Base-by-base conservation (phyloP, 495 filamentous ascomycete genomes). In the Aspergillus avenaceus region DNA sequence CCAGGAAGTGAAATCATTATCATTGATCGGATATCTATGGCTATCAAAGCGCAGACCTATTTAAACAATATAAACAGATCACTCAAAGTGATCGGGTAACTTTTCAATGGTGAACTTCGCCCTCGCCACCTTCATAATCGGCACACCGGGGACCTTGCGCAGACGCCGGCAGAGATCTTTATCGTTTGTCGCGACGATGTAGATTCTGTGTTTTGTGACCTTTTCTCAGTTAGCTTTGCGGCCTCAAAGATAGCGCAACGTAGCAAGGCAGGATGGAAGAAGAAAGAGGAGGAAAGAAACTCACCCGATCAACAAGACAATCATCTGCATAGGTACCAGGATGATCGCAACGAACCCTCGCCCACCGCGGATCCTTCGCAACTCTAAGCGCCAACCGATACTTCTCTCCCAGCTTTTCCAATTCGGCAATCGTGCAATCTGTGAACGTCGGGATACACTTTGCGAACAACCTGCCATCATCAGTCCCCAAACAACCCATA, bases 321-420 rank as follows among this genome's bases (percentile, higher is more conserved):
- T 97, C 91, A 76, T 96, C 91, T n/a, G 91, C 91, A 75, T 95
- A 96, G 2, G 84, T 84, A 9, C 91, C 91, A 66, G 87, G 86
- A 68, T 97, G 92, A 59, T 89, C 86, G 63, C 92, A 97, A 54
- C 82, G 78, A 27, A 96, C 61, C 42, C 91, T 71, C 61, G 91
- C 84, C 74, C 89, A 97, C 45, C 93, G 70, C 59, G 95, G 89
- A 61, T 98, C 95, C 49, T 90, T 81, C n/a, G 95, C 93, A 42
- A 96, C 88, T 50, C 89, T 80, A 48, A 97, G 61, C 1, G 93
- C 93, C 48, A 97, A 84, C 11, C 92, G 74, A 72, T 96, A 98
- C 62, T 90, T 88, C 18, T 81, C 81, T 2, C 93, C 93, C 8
- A 98, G 77, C 62, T 96, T 96, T 61, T 98, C 91, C 47, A 98